Base-by-base conservation (phyloP, 73 alveolate species). In the Diophrys appendiculata region DNA sequence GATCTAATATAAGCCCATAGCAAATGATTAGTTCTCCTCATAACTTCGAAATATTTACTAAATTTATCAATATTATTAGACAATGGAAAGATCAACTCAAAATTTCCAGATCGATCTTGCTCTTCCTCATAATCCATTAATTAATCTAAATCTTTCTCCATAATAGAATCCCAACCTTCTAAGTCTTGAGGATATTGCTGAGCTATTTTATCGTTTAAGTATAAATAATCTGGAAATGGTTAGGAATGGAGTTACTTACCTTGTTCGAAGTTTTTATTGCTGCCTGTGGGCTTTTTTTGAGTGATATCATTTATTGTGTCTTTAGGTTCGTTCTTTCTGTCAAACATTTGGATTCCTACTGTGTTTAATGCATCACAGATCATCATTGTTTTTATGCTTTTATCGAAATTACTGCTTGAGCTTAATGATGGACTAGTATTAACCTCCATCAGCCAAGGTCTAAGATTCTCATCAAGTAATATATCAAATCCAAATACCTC, bases 401-500 rank as follows among this genome's bases (percentile, higher is more conserved):
- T 80, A 65, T 81, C 71, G 30, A 80, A 34, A 76, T 81, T 27
- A 70, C 77, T n/a, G 87, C 77, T 1, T 72, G 80, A 27, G 89
- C 84, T 75, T 33, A 79, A 23, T 68, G 85, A 73, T 68, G 93
- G 93, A 28, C 84, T 80, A 31, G 80, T 86, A 65, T 78, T 86
- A 43, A 78, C 93, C 64, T 86, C 93, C 67, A 86, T 65, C 53
- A 86, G 18, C 93, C 93, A 86, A 13, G 93, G 83, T 77, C 73
- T 72, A 34, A 29, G 54, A 25, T 1, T 0, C 13, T 0, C 69
- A 25, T 53, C 83, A 25, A 76, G 71, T 23, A 52, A 23, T 0
- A 52, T 52, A n/a, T 84, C 92, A 69, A 77, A 77, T n/a, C 93
- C 93, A 65, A 73, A 86, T 80, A 86, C 81, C 81, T 86, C 93